A percentile compares a stretch with the other conserved stretches of the same genome.
These are phyloP conservation scores for Tetrapisispora phaffii DNA, from an alignment of 805 yeast genomes.

Conservation along the genomic window DNA sequence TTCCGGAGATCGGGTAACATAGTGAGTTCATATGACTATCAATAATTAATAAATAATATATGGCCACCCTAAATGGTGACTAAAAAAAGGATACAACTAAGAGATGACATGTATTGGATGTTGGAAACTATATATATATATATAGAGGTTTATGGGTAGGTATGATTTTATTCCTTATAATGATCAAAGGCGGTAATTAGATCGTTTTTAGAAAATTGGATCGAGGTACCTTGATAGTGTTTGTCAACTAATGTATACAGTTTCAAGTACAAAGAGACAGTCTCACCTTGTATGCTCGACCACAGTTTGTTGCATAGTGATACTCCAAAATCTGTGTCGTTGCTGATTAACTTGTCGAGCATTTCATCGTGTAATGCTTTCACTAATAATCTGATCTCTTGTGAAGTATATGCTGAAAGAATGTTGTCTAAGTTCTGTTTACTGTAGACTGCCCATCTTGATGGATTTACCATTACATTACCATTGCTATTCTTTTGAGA, in stretches of 20 bases:
- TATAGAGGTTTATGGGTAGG: not conserved
- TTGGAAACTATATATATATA: not conserved
- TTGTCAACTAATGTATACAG: constrained; percentile 46
- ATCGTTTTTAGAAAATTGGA: constrained; percentile 44
- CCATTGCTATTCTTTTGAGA: not conserved
- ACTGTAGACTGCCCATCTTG: constrained; percentile 55
- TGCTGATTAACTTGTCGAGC: constrained; percentile 39
- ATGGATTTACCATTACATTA: constrained; percentile 35
- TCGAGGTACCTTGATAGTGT: constrained; percentile 45
- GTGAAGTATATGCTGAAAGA: constrained; percentile 45
- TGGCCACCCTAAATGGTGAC: too few relatives aligned
- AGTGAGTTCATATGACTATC: too few relatives aligned
- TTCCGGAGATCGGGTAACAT: not conserved
- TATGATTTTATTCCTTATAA: constrained; percentile 12
- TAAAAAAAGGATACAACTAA: too few relatives aligned
- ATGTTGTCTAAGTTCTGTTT: constrained; percentile 48
- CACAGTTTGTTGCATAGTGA: constrained; percentile 54
- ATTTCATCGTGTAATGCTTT: constrained; percentile 47
- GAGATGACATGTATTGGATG: too few relatives aligned
- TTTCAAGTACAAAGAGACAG: constrained; percentile 44
- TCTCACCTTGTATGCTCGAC: constrained; percentile 59
- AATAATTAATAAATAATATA: too few relatives aligned
- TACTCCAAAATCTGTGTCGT: constrained; percentile 21
- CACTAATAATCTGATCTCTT: constrained; percentile 47
- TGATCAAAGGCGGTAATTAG: constrained; percentile 44